Evolutionary conservation across 2,329 filamentous ascomycete genomes (phyloP).

Genomic region (Trichophyton benhamiae): DNA sequence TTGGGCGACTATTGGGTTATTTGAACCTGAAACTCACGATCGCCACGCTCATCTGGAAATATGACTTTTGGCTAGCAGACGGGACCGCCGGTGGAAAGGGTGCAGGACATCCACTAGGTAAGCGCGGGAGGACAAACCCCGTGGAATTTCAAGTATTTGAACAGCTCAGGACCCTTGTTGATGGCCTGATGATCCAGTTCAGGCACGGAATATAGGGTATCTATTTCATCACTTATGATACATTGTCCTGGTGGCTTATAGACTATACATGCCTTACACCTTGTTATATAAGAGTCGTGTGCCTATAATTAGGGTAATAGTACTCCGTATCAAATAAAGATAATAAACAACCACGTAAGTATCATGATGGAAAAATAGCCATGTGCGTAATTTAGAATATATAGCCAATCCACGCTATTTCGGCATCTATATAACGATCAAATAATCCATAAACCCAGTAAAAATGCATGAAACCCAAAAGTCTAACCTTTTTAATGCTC

Average conservation of each 20-base stretch:
- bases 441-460: no score
- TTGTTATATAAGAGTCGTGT: no score
- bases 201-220: not conserved
- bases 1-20: not conserved
- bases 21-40: not conserved
- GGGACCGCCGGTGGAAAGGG: not conserved
- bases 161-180: not conserved
- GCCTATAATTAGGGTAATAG: no score
- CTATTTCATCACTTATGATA: not conserved
- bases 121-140: not conserved
- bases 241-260: not conserved
- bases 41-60: not conserved
- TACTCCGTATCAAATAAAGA: no score
- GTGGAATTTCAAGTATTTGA: not conserved
- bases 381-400: no score
- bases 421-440: no score
- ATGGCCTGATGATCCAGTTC: not conserved
- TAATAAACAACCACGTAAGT: no score
- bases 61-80: not conserved
- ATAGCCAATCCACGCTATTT: no score
- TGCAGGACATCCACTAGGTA: not conserved
- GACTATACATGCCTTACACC: no score
- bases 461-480: no score
- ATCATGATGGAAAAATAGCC: no score
- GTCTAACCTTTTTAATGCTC: not conserved